Conservation (phyloP, 164 flowering plant species). For the Berberis vulgaris region DNA sequence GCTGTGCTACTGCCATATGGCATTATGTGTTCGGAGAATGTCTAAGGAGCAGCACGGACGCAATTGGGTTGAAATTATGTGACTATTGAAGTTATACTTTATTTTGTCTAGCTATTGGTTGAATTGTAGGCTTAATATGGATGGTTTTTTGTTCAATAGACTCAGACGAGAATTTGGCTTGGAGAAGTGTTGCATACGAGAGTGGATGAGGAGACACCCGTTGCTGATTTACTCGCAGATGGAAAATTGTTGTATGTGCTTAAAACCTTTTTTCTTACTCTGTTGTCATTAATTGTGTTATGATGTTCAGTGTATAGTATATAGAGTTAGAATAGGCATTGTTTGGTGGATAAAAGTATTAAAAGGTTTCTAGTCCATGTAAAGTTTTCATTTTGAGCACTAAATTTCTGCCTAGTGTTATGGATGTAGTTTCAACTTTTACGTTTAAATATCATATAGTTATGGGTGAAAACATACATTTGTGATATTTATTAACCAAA, state of each 20-base stretch:
- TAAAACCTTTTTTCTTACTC: not conserved
- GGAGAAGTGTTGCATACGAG: slow-evolving; percentile 54
- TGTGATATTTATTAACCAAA: no score
- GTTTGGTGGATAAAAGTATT: not conserved
- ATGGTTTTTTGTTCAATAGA: slow-evolving; percentile 22
- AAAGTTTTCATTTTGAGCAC: no score
- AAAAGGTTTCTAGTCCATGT: no score
- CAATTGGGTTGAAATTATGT: not conserved
- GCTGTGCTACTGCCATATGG: no score
- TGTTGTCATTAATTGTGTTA: not conserved
- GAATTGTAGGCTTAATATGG: not conserved
- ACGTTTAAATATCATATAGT: no score
- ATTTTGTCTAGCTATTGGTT: not conserved
- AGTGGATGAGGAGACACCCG: slow-evolving; percentile 35
- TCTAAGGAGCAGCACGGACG: no score
- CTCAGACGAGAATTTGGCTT: slow-evolving; percentile 65
- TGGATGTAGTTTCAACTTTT: no score
- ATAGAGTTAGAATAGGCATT: not conserved
- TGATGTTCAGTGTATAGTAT: not conserved
- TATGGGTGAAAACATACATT: no score
- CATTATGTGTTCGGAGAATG: no score
- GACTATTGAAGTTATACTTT: not conserved
- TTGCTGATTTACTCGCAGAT: slow-evolving; percentile 58
- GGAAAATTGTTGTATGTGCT: slow-evolving; percentile 56
- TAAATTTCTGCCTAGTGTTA: no score